Evolutionary conservation across 1,284 basidiomycete genomes (phyloP).

Genomic region (Stygiomarasmius scandens): DNA sequence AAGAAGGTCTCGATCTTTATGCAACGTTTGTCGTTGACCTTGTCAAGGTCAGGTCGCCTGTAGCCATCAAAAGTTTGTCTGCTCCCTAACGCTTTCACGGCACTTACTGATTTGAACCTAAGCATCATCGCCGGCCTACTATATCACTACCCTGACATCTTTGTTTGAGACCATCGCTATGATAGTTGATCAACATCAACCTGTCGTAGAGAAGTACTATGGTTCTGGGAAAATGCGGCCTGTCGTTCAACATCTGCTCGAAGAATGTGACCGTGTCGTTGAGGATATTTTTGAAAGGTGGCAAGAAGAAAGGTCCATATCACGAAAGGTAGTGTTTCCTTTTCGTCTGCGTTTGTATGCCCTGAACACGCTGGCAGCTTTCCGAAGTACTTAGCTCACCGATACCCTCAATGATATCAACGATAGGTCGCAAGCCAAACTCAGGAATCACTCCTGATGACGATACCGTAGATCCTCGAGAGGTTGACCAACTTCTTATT

Average conservation of each 20-base stretch:
- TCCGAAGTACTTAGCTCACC: slow-evolving; percentile 46
- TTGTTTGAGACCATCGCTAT: slow-evolving; percentile 95
- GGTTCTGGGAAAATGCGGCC: slow-evolving; percentile 83
- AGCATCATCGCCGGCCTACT: slow-evolving; percentile 91
- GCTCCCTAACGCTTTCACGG: slow-evolving; percentile 5
- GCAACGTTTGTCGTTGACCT: slow-evolving; percentile 91
- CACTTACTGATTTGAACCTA: slow-evolving; percentile 17
- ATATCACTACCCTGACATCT: slow-evolving; percentile 83
- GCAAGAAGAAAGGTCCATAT: slow-evolving; percentile 84
- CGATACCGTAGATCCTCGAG: slow-evolving; percentile 78
- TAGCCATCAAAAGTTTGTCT: slow-evolving; percentile 76
- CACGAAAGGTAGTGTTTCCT: slow-evolving; percentile 60
- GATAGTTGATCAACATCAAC: slow-evolving; percentile 97
- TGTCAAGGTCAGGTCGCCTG: slow-evolving; percentile 77
- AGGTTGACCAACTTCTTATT: slow-evolving; percentile 86
- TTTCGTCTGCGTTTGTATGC: background rate
- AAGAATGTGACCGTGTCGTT: slow-evolving; percentile 87
- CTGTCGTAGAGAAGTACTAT: slow-evolving; percentile 97
- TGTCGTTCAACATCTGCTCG: slow-evolving; percentile 78
- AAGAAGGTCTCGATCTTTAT: slow-evolving; percentile 94
- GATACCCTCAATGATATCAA: slow-evolving; percentile 38
- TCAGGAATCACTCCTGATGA: slow-evolving; percentile 50
- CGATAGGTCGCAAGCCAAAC: slow-evolving; percentile 40
- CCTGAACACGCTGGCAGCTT: slow-evolving; percentile 39
- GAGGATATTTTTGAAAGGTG: slow-evolving; percentile 80